A percentile compares a stretch with the other conserved stretches of the same genome.
Conservation (phyloP, 2,329 filamentous ascomycete genomes). For the Plectosphaerella sp. region DNA sequence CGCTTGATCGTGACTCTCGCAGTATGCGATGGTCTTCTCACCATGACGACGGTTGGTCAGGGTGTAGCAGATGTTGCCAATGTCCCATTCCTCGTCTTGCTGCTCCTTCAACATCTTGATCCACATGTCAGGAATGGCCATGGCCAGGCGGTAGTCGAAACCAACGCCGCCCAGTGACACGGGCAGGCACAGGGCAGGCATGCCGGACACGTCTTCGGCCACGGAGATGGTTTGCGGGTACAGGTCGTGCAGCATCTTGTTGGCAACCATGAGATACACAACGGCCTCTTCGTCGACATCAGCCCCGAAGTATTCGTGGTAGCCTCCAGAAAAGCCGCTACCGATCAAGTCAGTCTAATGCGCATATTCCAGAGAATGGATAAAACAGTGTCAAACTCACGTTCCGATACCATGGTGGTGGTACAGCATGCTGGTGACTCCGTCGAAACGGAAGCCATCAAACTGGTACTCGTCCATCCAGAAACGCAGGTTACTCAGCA, state of each 20-base stretch:
- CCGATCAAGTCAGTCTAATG: no score
- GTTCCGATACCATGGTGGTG: slow-evolving; percentile 94
- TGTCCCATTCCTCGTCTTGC: slow-evolving; percentile 87
- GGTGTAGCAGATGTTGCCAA: slow-evolving; percentile 78
- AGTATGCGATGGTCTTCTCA: slow-evolving; percentile 97
- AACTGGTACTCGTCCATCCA: slow-evolving; percentile 99
- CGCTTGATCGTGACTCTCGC: slow-evolving; percentile 97
- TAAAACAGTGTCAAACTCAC: slow-evolving; percentile 44
- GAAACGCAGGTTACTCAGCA: slow-evolving; percentile 91
- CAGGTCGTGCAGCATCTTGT: slow-evolving; percentile 88
- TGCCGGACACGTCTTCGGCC: slow-evolving; percentile 95
- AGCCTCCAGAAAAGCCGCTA: slow-evolving; percentile 93
- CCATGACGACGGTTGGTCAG: slow-evolving; percentile 90
- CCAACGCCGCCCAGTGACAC: slow-evolving; percentile 85
- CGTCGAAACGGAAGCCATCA: slow-evolving; percentile 96
- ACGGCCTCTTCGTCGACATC: slow-evolving; percentile 90
- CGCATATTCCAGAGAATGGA: not conserved
- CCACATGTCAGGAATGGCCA: slow-evolving; percentile 98
- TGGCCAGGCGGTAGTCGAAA: slow-evolving; percentile 95
- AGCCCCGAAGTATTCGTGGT: slow-evolving; percentile 94
- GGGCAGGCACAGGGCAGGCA: slow-evolving; percentile 91
- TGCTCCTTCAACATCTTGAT: slow-evolving; percentile 98
- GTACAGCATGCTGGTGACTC: slow-evolving; percentile 98
- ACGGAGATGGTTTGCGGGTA: slow-evolving; percentile 88
- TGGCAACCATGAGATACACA: slow-evolving; percentile 92